These are phyloP conservation scores for Wickerhamiella infanticola DNA, from an alignment of 1,139 yeast species.

Conservation along the genomic window DNA sequence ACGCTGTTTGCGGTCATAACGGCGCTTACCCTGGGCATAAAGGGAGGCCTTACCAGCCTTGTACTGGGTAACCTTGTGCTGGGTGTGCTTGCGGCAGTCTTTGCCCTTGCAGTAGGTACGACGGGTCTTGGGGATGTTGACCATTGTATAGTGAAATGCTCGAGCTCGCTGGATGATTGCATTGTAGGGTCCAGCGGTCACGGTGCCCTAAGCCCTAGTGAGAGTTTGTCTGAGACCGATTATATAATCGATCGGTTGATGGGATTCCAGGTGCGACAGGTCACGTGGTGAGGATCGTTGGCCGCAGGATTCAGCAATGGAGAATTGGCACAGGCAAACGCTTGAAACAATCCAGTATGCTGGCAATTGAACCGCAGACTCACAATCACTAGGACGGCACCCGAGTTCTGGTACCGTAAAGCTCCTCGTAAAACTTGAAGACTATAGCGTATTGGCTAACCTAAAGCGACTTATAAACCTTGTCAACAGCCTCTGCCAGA, in stretches of 20 bases:
- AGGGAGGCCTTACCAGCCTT: slow-evolving; percentile 99
- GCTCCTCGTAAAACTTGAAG: too few relatives aligned
- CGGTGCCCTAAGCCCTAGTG: neutral
- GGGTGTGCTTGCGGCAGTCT: slow-evolving; percentile 99
- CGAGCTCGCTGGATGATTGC: neutral
- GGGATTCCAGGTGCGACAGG: too few relatives aligned
- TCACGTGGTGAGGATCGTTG: too few relatives aligned
- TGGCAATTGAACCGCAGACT: too few relatives aligned
- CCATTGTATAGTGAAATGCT: slow-evolving; percentile 29
- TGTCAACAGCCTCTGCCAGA: slow-evolving; percentile 29
- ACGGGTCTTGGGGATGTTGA: slow-evolving; percentile 99
- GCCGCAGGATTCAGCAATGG: too few relatives aligned
- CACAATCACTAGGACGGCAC: too few relatives aligned
- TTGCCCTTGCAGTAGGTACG: slow-evolving; percentile 99
- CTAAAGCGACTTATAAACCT: slow-evolving; percentile 4
- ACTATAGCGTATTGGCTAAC: neutral
- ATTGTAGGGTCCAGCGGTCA: neutral
- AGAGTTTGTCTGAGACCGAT: too few relatives aligned
- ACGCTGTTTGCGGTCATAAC: slow-evolving; percentile 99
- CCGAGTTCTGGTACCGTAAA: too few relatives aligned
- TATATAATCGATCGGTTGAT: too few relatives aligned
- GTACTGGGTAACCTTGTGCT: slow-evolving; percentile 99
- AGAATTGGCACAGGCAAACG: too few relatives aligned
- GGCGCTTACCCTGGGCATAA: slow-evolving; percentile 99
- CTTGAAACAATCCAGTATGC: too few relatives aligned